phyloP scores from a whole-genome alignment of 176 grass and related monocot genomes.

The Aechmea fasciata region DNA sequence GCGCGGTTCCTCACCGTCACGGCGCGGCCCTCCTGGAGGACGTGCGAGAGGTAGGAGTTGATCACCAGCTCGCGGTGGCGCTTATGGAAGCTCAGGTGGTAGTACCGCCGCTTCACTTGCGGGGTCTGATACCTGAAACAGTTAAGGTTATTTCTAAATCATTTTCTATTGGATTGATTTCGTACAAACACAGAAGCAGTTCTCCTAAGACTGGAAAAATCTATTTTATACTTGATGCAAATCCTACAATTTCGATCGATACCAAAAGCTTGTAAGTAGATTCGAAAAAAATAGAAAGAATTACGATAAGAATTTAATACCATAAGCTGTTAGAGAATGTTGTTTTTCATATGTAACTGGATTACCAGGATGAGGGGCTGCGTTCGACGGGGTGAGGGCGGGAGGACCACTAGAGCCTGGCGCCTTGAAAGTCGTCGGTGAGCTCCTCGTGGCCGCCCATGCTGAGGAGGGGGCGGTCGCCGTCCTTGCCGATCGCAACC shows the following conservation, averaged over 20 bases:
- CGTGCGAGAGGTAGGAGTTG: conserved; percentile 17
- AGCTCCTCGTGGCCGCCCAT: conserved; percentile 32
- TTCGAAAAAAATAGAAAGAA: no score
- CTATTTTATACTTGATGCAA: no score
- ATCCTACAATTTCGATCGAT: no score
- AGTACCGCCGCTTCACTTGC: not conserved
- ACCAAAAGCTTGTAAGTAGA: no score
- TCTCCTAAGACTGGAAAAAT: no score
- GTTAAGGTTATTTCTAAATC: no score
- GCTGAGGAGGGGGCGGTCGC: conserved; percentile 25
- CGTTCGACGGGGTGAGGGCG: not conserved
- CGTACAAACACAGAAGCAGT: no score
- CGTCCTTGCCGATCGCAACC: conserved; percentile 7
- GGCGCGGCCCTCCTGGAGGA: conserved; percentile 24
- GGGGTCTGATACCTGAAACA: not conserved
- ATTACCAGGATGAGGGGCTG: not conserved
- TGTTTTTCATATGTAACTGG: no score
- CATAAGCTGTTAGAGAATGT: no score
- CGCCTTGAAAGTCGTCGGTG: conserved; percentile 28
- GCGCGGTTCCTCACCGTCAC: conserved; percentile 13
- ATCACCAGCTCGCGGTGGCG: conserved; percentile 32
- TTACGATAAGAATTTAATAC: no score
- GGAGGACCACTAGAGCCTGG: not conserved
- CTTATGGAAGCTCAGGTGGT: conserved; percentile 25
- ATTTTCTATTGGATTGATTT: no score